A percentile compares a stretch with the other conserved stretches of the same genome.
phyloP scores from a whole-genome alignment of 306 rosid genomes.

The apple (Malus domestica) region ASM211411v1 NC_041798.1:36890501-36891000 shows the following conservation, averaged over 20 bases:
- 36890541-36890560: conserved; percentile 15
- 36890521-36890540: conserved; percentile 19
- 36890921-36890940: background rate
- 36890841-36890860: conserved; percentile 7
- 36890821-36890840: conserved; percentile 7
- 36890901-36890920: background rate
- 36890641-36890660: background rate
- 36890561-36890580: background rate
- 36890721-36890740: background rate
- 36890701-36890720: background rate
- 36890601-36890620: background rate
- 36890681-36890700: background rate
- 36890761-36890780: conserved; percentile 17
- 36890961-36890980: conserved; percentile 14
- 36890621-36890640: background rate
- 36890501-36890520: conserved; percentile 20
- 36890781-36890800: background rate
- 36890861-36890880: conserved; percentile 7
- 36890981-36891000: conserved; percentile 14
- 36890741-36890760: conserved; percentile 19
- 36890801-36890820: conserved; percentile 3
- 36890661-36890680: background rate
- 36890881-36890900: background rate
- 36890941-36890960: background rate
- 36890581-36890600: background rate